Conservation (phyloP, 2,329 filamentous ascomycete genomes). For the Trichoderma koningiopsis region DNA sequence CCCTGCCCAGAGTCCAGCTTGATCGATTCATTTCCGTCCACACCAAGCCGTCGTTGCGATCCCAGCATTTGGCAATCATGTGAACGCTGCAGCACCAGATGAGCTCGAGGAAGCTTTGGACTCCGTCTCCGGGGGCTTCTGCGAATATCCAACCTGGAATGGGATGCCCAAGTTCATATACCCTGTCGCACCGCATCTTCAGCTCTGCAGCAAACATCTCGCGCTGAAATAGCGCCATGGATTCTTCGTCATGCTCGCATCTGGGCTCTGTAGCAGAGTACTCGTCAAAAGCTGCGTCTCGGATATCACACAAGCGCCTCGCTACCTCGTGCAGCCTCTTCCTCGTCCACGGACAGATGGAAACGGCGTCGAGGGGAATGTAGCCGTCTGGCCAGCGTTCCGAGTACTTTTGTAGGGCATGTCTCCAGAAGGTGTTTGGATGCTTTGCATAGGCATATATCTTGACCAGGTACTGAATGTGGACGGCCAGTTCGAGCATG, state of each 20-base stretch:
- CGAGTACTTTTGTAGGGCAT: slow-evolving; percentile 7
- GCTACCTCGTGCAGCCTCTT: not conserved
- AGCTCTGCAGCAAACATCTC: slow-evolving; percentile 21
- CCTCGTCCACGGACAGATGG: not conserved
- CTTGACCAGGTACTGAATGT: not conserved
- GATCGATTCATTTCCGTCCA: slow-evolving; percentile 16
- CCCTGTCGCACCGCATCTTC: slow-evolving; percentile 20
- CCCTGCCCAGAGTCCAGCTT: not conserved
- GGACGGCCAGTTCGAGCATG: slow-evolving; percentile 10
- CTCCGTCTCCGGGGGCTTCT: slow-evolving; percentile 12
- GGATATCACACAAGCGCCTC: slow-evolving; percentile 5
- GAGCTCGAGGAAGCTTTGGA: slow-evolving; percentile 22
- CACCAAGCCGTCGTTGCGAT: slow-evolving; percentile 5
- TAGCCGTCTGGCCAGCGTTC: slow-evolving; percentile 15
- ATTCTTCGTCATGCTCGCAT: not conserved
- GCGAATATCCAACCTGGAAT: slow-evolving; percentile 14
- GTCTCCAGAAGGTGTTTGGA: slow-evolving; percentile 10
- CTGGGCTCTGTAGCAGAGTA: not conserved
- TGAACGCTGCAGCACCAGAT: slow-evolving; percentile 22
- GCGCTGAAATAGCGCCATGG: slow-evolving; percentile 16
- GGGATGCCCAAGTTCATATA: not conserved
- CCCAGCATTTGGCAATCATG: slow-evolving; percentile 7
- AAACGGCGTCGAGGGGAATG: not conserved
- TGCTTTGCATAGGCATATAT: slow-evolving; percentile 8
- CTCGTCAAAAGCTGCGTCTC: slow-evolving; percentile 1